Percentiles rank a stretch among this genome's conserved stretches.
These are phyloP conservation scores for Stevia rebaudiana DNA, from an alignment of 140 eudicot genomes.

Conservation along the genomic window DNA sequence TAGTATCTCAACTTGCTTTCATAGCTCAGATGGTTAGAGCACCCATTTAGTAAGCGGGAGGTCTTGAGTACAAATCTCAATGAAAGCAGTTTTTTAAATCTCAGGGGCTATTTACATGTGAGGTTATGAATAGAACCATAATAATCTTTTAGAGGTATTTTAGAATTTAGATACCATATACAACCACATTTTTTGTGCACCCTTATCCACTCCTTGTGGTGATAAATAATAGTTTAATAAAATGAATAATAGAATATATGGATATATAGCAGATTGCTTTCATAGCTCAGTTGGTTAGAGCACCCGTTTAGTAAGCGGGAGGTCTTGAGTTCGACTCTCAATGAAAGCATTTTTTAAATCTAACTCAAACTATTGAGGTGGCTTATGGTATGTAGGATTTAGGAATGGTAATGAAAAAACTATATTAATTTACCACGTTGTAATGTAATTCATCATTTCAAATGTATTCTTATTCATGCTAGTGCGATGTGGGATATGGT, in stretches of 20 bases:
- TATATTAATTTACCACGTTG: too few species aligned
- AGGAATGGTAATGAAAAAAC: too few species aligned
- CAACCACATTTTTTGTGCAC: conserved; percentile 3
- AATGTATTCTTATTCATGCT: too few species aligned
- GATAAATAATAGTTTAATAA: background rate
- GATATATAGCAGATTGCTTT: conserved; percentile 30
- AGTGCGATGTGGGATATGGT: too few species aligned
- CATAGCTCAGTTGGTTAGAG: conserved; percentile 98
- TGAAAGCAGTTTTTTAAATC: conserved; percentile 42
- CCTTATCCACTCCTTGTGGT: conserved; percentile 15
- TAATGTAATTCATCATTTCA: background rate
- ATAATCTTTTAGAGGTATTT: background rate
- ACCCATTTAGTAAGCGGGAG: conserved; percentile 99
- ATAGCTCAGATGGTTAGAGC: conserved; percentile 98
- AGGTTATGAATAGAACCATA: background rate
- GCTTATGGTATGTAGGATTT: too few species aligned
- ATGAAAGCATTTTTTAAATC: conserved; percentile 45
- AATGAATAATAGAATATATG: background rate
- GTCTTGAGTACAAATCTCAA: conserved; percentile 98
- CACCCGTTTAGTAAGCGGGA: conserved; percentile 99
- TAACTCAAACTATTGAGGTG: too few species aligned
- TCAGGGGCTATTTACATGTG: background rate
- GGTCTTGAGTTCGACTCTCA: conserved; percentile 99
- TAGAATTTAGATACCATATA: conserved; percentile 1
- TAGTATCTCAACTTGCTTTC: conserved; percentile 38